Evolutionary conservation across 1,139 yeast species (phyloP).

Genomic region (Debaryomycetaceae sp.): DNA sequence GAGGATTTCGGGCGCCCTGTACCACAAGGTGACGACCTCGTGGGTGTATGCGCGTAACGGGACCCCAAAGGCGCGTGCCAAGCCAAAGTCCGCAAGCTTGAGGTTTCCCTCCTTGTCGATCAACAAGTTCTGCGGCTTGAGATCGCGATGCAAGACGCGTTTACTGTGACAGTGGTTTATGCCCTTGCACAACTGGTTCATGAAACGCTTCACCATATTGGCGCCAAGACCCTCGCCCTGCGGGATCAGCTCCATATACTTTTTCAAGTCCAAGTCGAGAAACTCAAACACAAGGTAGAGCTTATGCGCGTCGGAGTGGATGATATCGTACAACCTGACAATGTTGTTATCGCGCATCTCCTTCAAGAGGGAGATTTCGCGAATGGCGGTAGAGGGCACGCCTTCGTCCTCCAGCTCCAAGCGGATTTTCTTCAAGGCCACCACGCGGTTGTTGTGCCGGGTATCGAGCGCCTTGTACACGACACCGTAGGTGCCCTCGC

Average conservation of each 20-base stretch:
- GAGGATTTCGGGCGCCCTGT: slow-evolving; percentile 91
- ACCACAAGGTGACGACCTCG: slow-evolving; percentile 97
- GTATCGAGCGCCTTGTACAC: slow-evolving; percentile 93
- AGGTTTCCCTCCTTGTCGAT: slow-evolving; percentile 93
- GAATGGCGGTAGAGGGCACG: slow-evolving; percentile 94
- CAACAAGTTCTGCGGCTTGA: slow-evolving; percentile 90
- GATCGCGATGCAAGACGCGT: slow-evolving; percentile 88
- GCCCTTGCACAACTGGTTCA: slow-evolving; percentile 88
- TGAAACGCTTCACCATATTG: slow-evolving; percentile 83
- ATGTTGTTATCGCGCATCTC: slow-evolving; percentile 91
- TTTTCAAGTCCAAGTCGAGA: slow-evolving; percentile 85
- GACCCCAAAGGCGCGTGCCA: slow-evolving; percentile 95
- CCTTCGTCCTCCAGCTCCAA: slow-evolving; percentile 98
- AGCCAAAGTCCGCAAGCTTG: slow-evolving; percentile 93
- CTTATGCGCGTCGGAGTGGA: slow-evolving; percentile 94
- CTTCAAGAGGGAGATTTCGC: slow-evolving; percentile 88
- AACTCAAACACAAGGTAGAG: slow-evolving; percentile 89
- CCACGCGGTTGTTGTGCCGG: slow-evolving; percentile 80
- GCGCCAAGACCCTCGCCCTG: slow-evolving; percentile 84
- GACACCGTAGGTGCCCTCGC: slow-evolving; percentile 98
- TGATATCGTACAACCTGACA: slow-evolving; percentile 84
- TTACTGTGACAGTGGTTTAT: slow-evolving; percentile 93
- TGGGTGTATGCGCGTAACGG: slow-evolving; percentile 95
- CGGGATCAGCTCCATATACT: slow-evolving; percentile 94
- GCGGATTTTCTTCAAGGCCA: slow-evolving; percentile 89